Conservation (phyloP, 352 stramenopile genomes). For the Phytophthora litchii region DNA sequence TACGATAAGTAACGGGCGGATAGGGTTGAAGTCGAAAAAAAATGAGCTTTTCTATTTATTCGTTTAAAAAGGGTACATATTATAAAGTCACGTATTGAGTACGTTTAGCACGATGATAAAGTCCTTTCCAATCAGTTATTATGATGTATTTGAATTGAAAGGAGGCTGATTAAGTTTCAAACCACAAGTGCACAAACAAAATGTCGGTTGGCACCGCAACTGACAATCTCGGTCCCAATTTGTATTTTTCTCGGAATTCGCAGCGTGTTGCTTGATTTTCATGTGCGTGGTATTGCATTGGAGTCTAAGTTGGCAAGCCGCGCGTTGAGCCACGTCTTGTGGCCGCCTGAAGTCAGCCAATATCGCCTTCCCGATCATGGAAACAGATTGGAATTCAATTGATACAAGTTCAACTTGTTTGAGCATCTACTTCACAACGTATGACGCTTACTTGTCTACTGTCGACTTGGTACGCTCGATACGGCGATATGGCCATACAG, state of each 20-base stretch:
- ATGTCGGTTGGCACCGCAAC: not conserved
- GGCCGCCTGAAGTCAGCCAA: slow-evolving; percentile 7
- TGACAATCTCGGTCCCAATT: not conserved
- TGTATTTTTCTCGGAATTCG: not conserved
- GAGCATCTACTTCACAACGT: not conserved
- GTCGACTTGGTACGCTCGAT: slow-evolving; percentile 7
- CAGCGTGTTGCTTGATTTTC: not conserved
- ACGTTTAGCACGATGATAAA: not conserved
- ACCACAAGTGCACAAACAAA: not conserved
- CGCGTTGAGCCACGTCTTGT: slow-evolving; percentile 8
- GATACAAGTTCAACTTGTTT: no score
- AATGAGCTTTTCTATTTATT: no score
- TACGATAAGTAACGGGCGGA: slow-evolving; percentile 14
- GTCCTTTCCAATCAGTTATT: not conserved
- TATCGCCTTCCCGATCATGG: not conserved
- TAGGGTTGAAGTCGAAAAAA: slow-evolving; percentile 24
- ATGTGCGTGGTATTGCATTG: not conserved
- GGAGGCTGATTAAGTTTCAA: not conserved
- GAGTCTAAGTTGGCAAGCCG: not conserved
- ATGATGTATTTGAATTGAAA: not conserved
- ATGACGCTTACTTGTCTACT: not conserved
- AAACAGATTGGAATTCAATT: no score
- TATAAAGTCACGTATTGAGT: not conserved
- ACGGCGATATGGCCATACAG: slow-evolving; percentile 2
- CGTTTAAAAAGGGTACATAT: not conserved